Base-by-base conservation (phyloP, 2,329 filamentous ascomycete genomes). In the Helminthosporium solani region DNA sequence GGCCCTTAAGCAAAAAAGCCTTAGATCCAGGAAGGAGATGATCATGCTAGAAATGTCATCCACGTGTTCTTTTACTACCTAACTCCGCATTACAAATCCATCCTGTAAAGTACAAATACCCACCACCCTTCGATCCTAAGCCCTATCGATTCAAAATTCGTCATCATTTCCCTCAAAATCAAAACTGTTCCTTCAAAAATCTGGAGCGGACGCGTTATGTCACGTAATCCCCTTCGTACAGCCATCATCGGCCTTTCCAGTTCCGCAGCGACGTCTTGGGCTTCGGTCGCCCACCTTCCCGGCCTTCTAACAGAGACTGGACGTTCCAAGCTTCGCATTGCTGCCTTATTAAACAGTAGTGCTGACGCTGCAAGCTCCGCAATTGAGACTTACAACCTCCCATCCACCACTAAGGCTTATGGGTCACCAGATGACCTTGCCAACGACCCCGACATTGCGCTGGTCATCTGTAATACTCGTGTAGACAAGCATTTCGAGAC, bases 401-500 rank as follows among this genome's bases (percentile, higher is more conserved):
- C 64, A 0, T 9, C 60, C 0, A 54, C 50, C 0, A 73, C 67
- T 12, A 76, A 75, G 52, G 69, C 75, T 3, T 78, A 79, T 49
- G 75, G 70, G 11, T 58, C 63, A 21, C 61, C 73, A 0, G 59
- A 70, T 34, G 72, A 72, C 11, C 60, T 78, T 4, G 75, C 75
- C 5, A 75, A 7, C 70, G 69, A n/a, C 21, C 46, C 45, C 2
- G 52, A 61, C 5, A 45, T 63, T 9, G 53, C 60, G 30, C 45
- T 61, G 49, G 78, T 85, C 1, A 75, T 84, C 4, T 77, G 77
- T 51, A 64, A 63, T 30, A 82, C 79, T 0, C 71, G 79, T 2
- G 80, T 82, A 0, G 79, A 83, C 49, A 72, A 71, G 2, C 82
- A 85, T 50, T 69, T 74, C 34, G 52, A 66, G 2, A 75, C 73